A percentile compares a stretch with the other conserved stretches of the same genome.
Evolutionary conservation across 1,284 basidiomycete species (phyloP).

Genomic region (Cystobasidium sp.): DNA sequence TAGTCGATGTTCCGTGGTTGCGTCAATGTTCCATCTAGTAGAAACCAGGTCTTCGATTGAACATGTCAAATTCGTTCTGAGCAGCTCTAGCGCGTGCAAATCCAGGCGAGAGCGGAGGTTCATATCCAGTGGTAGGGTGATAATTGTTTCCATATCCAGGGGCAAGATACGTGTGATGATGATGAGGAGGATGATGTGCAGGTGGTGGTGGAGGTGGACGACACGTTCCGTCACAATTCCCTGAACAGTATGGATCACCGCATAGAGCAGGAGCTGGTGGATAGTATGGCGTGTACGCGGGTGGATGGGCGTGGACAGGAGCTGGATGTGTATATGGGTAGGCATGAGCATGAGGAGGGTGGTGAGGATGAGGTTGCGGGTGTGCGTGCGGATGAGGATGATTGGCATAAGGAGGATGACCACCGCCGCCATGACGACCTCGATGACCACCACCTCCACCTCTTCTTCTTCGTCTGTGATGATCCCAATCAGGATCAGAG

Average conservation of each 20-base stretch:
- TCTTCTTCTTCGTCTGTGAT: background rate
- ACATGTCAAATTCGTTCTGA: constrained; percentile 8
- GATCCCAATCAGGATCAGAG: constrained; percentile 8
- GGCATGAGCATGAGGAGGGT: background rate
- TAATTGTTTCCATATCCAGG: background rate
- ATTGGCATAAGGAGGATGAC: background rate
- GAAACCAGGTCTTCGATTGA: background rate
- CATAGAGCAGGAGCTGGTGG: background rate
- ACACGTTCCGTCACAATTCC: background rate
- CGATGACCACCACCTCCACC: constrained; percentile 3
- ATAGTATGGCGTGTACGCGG: background rate
- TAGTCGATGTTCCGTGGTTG: background rate
- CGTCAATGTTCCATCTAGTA: background rate
- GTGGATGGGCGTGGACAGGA: background rate
- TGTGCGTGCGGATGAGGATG: background rate
- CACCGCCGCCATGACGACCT: background rate
- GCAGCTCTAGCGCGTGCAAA: constrained; percentile 13
- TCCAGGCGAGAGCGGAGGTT: background rate
- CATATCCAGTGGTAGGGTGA: background rate
- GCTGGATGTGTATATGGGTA: constrained; percentile 4
- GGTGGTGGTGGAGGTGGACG: background rate
- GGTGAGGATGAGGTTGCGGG: background rate
- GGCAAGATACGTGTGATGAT: background rate
- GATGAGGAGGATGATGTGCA: background rate
- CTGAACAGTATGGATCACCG: background rate